Conservation (phyloP, 768 basidiomycete species). For the Sporobolomyces roseus region DNA sequence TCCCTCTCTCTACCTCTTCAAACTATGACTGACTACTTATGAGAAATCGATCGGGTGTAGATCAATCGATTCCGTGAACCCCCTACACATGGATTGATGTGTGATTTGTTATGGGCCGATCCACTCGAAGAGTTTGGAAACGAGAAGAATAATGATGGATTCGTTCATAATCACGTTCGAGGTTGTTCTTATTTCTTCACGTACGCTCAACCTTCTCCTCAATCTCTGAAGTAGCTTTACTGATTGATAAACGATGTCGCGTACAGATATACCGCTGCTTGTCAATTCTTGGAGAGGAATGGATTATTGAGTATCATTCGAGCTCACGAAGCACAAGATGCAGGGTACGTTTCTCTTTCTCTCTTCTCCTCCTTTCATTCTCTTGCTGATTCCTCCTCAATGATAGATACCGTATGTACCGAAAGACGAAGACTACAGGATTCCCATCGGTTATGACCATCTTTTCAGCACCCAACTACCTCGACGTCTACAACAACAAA, state of each 20-base stretch:
- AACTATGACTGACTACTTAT: too few relatives aligned
- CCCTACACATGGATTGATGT: conserved; percentile 95
- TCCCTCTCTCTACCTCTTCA: not conserved
- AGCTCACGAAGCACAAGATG: conserved; percentile 98
- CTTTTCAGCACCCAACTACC: conserved; percentile 95
- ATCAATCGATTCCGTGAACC: conserved; percentile 98
- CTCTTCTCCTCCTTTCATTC: not conserved
- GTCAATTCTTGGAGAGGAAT: conserved; percentile 94
- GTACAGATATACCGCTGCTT: conserved; percentile 88
- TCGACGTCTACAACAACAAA: conserved; percentile 99
- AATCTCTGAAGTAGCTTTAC: not conserved
- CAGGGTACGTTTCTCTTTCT: conserved; percentile 59
- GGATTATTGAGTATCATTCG: conserved; percentile 94
- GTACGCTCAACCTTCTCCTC: conserved; percentile 49
- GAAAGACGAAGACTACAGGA: conserved; percentile 94
- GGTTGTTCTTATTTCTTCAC: conserved; percentile 98
- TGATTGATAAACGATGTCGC: not conserved
- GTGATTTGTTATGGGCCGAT: conserved; percentile 97
- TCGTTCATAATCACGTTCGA: conserved; percentile 91
- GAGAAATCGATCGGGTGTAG: conserved; percentile 51
- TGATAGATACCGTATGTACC: conserved; percentile 75
- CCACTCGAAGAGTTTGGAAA: conserved; percentile 95
- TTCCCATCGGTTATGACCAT: conserved; percentile 99
- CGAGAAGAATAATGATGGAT: conserved; percentile 84
- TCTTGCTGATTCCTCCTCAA: not conserved